Evolutionary conservation across 306 rosid species (phyloP), one percentile per base, ranked within the genome.

Genomic region (Albizia julibrissin): DNA sequence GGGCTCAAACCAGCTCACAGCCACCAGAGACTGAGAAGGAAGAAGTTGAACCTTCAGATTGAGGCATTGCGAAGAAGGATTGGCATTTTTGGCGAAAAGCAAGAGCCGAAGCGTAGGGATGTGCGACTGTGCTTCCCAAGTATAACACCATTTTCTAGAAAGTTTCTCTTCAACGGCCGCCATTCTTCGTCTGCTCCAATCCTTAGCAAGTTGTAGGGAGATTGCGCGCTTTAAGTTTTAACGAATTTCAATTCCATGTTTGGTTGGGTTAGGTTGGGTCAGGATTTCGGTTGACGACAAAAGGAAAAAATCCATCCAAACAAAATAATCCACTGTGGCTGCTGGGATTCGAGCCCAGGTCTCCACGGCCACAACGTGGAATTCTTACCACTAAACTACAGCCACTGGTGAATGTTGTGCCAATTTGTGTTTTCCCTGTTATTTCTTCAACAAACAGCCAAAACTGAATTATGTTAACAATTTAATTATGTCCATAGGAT

Each of bases 91-190:
- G 65, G 90, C 81, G 79, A 91, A 92, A 14, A 95, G 82, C 84
- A 92, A 79, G 39, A 95, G 73, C 8, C 98, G 95, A 37, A 95
- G 92, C 31, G 86, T 93, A 54, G 98, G 92, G 79, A 85, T 78
- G 86, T 90, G 93, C 7, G 97, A 91, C 77, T 92, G 99, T 7
- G 96, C 85, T 87, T 93, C 98, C 98, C 99, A 95, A 18, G 94
- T 92, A 74, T 87, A 95, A 59, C 87, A 92, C 99, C 98, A 93
- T 85, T 64, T 81, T 65, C 64, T 80, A 26, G 78, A 68, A 54
- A 19, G 61, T 77, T 78, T 84, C 15, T 4, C 9, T 8, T 16
- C 66, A 2, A 47, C 18, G 14, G 47, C 67, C 78, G 83, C 56
- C 80, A 24, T 87, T 49, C 50, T 70, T 22, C 50, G 72, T 22